phyloP scores from a whole-genome alignment of 2,329 filamentous ascomycete genomes.

The Zasmidium angulare region DNA sequence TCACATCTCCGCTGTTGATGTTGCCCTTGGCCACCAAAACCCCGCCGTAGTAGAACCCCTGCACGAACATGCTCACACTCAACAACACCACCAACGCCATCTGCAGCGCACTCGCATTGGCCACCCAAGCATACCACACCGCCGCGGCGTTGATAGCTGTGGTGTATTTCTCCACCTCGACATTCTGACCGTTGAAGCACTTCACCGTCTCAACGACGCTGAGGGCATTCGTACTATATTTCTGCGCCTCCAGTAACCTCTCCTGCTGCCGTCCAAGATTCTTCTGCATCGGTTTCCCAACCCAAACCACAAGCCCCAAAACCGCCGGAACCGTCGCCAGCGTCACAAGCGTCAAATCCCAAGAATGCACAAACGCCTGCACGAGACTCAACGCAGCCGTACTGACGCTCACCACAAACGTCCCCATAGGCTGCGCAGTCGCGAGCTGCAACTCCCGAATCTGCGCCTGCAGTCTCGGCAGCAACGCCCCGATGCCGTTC shows the following conservation, averaged over 20 bases:
- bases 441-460: constrained; percentile 78
- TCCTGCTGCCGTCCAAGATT: constrained; percentile 69
- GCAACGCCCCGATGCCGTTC: constrained; percentile 69
- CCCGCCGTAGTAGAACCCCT: constrained; percentile 87
- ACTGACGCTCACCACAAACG: constrained; percentile 63
- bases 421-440: constrained; percentile 76
- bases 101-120: constrained; percentile 68
- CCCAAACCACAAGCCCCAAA: constrained; percentile 57
- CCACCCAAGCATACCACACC: constrained; percentile 65
- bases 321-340: constrained; percentile 71
- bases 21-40: constrained; percentile 63
- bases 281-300: constrained; percentile 62
- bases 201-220: constrained; percentile 82
- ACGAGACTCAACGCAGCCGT: constrained; percentile 64
- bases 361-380: constrained; percentile 76
- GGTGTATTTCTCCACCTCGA: constrained; percentile 68
- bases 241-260: constrained; percentile 69
- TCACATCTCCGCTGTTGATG: constrained; percentile 63
- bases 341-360: constrained; percentile 79
- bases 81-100: constrained; percentile 72
- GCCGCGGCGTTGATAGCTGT: constrained; percentile 59
- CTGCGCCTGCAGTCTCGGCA: constrained; percentile 75
- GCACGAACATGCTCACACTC: constrained; percentile 75
- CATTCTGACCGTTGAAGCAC: constrained; percentile 72
- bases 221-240: constrained; percentile 68